Percentiles rank a stretch among this genome's conserved stretches.
Evolutionary conservation across 2,329 filamentous ascomycete genomes (phyloP).

Genomic region (Aspergillus ibericus): DNA sequence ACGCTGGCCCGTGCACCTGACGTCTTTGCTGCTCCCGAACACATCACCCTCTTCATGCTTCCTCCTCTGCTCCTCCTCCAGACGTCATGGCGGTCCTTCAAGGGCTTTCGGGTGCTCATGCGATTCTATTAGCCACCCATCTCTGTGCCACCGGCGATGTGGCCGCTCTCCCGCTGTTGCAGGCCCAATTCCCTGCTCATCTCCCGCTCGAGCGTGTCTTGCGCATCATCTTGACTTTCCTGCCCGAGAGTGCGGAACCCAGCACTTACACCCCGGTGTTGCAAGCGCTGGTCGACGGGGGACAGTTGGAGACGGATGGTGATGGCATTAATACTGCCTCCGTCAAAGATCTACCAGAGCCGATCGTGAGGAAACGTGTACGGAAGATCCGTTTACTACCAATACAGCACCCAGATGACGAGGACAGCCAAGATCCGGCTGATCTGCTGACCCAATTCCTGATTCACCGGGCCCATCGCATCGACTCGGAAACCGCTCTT

Average conservation of each 20-base stretch:
- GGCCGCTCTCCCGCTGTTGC: conserved; percentile 52
- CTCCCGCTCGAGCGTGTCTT: conserved; percentile 56
- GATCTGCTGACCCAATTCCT: conserved; percentile 58
- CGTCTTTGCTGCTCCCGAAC: conserved; percentile 22
- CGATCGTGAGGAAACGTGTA: conserved; percentile 53
- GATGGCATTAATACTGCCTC: conserved; percentile 47
- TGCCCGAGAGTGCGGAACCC: conserved; percentile 60
- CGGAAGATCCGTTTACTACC: conserved; percentile 53
- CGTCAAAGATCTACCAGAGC: conserved; percentile 50
- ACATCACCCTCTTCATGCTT: conserved; percentile 26
- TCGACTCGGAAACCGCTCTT: conserved; percentile 60
- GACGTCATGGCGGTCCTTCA: conserved; percentile 38
- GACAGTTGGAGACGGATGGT: conserved; percentile 22
- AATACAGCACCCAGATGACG: conserved; percentile 48
- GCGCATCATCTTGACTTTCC: conserved; percentile 60
- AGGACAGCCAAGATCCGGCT: conserved; percentile 42
- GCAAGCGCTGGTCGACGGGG: conserved; percentile 46
- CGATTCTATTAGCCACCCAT: conserved; percentile 59
- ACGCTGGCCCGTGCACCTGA: conserved; percentile 22
- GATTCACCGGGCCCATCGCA: conserved; percentile 59
- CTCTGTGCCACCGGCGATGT: conserved; percentile 58
- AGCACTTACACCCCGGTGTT: conserved; percentile 50
- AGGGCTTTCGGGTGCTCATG: conserved; percentile 55
- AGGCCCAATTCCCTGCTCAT: conserved; percentile 48
- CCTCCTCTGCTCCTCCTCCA: conserved; percentile 2